phyloP scores from a whole-genome alignment of 352 stramenopile genomes.

The Globisporangium yorkense region DNA sequence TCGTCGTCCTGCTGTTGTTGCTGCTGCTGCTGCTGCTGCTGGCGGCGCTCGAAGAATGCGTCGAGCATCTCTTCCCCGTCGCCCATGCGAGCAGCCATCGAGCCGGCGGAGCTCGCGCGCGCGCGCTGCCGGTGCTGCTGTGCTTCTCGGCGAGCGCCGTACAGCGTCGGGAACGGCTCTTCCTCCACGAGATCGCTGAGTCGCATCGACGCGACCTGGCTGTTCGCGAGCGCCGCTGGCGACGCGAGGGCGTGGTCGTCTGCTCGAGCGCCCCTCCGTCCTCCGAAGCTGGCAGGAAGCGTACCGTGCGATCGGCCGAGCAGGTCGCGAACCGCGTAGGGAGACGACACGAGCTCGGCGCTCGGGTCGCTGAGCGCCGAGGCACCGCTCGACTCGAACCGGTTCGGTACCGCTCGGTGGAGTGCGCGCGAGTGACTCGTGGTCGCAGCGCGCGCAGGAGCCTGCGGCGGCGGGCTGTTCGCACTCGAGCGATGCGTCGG shows the following conservation, averaged over 20 bases:
- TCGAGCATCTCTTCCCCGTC: slow-evolving; percentile 1
- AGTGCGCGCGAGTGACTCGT: slow-evolving; percentile 8
- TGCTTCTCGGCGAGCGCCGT: not conserved
- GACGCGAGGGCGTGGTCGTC: not conserved
- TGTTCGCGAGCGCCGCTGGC: not conserved
- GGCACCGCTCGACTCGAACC: slow-evolving; percentile 28
- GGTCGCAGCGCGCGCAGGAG: slow-evolving; percentile 1
- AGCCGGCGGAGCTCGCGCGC: slow-evolving; percentile 1
- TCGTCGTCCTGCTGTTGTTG: not conserved
- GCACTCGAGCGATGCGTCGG: slow-evolving; percentile 10
- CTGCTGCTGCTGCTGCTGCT: not conserved
- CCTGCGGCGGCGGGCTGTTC: slow-evolving; percentile 6
- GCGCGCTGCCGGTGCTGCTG: slow-evolving; percentile 1
- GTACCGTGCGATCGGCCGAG: slow-evolving; percentile 4
- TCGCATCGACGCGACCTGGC: slow-evolving; percentile 2
- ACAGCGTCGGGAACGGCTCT: slow-evolving; percentile 2
- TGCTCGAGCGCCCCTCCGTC: not conserved
- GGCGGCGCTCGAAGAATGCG: not conserved
- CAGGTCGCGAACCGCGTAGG: slow-evolving; percentile 7
- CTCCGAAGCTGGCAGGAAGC: not conserved
- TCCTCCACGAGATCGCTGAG: slow-evolving; percentile 10
- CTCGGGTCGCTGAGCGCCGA: slow-evolving; percentile 36
- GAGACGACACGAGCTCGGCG: slow-evolving; percentile 30
- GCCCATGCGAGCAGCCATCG: not conserved
- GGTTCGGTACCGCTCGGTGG: slow-evolving; percentile 16